Conservation (phyloP, 257 asterid genomes). For the Cordia subcordata region DNA sequence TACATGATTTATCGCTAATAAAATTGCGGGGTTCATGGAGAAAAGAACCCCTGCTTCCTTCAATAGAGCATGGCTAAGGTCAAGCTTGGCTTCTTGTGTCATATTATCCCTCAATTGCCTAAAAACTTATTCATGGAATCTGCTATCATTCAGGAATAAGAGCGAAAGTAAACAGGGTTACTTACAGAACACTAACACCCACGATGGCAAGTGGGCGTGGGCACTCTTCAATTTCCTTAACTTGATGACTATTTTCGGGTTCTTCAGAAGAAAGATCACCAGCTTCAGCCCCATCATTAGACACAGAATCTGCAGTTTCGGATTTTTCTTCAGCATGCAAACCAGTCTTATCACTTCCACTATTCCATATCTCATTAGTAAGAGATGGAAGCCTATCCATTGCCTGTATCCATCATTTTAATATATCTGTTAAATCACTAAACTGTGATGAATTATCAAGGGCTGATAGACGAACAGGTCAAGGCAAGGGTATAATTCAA, state of each 20-base stretch:
- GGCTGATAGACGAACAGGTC: neutral
- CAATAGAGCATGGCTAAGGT: too few relatives aligned
- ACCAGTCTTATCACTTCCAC: constrained; percentile 49
- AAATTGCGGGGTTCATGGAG: too few relatives aligned
- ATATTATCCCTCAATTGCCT: neutral
- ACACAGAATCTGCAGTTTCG: constrained; percentile 14
- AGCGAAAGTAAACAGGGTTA: constrained; percentile 2
- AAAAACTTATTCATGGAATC: neutral
- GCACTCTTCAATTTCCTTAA: constrained; percentile 78
- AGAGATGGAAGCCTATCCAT: constrained; percentile 55
- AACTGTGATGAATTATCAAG: constrained; percentile 1
- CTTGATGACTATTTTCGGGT: constrained; percentile 32
- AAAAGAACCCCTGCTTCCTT: too few relatives aligned
- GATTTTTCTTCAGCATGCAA: constrained; percentile 11
- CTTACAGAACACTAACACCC: constrained; percentile 96
- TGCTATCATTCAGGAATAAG: neutral
- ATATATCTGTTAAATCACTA: neutral
- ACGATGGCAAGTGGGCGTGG: constrained; percentile 78
- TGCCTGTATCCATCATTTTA: constrained; percentile 43
- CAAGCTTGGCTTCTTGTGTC: neutral
- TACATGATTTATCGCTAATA: too few relatives aligned
- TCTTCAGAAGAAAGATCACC: constrained; percentile 17
- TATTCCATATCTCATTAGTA: constrained; percentile 54
- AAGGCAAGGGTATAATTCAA: constrained; percentile 2
- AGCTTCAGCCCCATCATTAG: constrained; percentile 22